These are phyloP conservation scores for Cladophialophora yegresii DNA, from an alignment of 2,329 filamentous ascomycete species.

Conservation along the genomic window DNA sequence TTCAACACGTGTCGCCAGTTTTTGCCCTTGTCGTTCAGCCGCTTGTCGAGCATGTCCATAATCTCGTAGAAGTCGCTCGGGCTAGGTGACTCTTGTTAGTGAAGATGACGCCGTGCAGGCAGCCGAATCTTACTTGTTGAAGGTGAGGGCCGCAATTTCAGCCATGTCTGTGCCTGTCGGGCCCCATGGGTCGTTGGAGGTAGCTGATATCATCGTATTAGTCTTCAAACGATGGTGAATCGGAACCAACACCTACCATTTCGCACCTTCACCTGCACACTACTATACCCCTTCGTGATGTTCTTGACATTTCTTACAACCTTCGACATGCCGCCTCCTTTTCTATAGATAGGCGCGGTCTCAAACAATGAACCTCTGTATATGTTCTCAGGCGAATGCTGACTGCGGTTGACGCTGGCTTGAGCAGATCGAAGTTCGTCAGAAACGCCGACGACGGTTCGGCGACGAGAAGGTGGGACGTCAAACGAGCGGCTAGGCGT, in stretches of 20 bases:
- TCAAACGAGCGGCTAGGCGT: conserved; percentile 33
- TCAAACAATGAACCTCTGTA: conserved; percentile 31
- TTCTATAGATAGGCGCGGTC: conserved; percentile 26
- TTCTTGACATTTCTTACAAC: conserved; percentile 98
- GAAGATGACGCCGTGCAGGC: background rate
- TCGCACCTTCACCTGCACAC: conserved; percentile 95
- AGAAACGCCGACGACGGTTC: conserved; percentile 30
- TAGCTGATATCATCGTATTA: conserved; percentile 62
- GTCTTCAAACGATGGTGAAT: background rate
- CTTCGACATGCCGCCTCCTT: conserved; percentile 72
- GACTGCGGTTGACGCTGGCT: conserved; percentile 13
- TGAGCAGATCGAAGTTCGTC: conserved; percentile 24
- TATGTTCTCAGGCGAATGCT: conserved; percentile 21
- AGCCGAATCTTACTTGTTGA: conserved; percentile 72
- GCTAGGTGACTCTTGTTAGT: conserved; percentile 51
- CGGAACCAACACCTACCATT: conserved; percentile 68
- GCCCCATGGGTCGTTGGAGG: conserved; percentile 98
- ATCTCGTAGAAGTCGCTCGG: conserved; percentile 98
- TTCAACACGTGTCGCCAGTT: conserved; percentile 99
- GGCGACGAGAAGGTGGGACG: conserved; percentile 27
- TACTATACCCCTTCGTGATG: conserved; percentile 98
- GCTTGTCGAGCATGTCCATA: conserved; percentile 99
- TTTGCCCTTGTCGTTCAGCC: conserved; percentile 98
- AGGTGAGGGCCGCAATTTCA: conserved; percentile 96
- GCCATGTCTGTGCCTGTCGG: conserved; percentile 98